Base-by-base conservation (phyloP, 2,329 filamentous ascomycete genomes). In the Coniochaeta sp. region DNA sequence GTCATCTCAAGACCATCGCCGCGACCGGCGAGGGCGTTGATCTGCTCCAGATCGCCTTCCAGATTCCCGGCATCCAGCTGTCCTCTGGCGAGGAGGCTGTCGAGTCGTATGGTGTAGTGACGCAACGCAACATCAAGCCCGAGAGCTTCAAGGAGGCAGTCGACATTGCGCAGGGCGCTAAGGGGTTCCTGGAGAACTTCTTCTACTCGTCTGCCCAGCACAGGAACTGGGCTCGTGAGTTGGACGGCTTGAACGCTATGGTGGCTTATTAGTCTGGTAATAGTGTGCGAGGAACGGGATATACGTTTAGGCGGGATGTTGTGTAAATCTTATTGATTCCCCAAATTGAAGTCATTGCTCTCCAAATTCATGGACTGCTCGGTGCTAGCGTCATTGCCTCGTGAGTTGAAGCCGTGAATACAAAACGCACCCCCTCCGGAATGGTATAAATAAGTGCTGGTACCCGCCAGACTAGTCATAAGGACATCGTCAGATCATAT, bases 1-100 rank as follows among this genome's bases (percentile, higher is more conserved):
- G 89, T 0, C 90, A 95, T 64, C 79, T 92, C 58, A 95, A 95
- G 78, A 77, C 89, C 1, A 89, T 95, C 26, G 90, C 85, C 1
- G 91, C 87, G 0, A 89, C 87, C 0, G 90, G 89, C 0, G 89
- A 92, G 69, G 90, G 80, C 0, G 83, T 90, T 0, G 77, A 83
- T 2, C 76, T 93, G 44, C 78, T 93, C 31, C 69, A 77, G 19
- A 68, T 73, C 40, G 79, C 80, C 0, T 70, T 84, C 17, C 72
- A 74, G 6, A 64, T 83, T 9, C 73, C 76, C 0, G 72, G 71
- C 3, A 69, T 84, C 3, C 61, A 68, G 1, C 57, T 81, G 0
- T 81, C 80, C 0, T 72, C 70, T 1, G 75, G 81, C 6, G 70
- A 71, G 1, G 74, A 80, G 19, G 82, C 86, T 0, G 76, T 84